Evolutionary conservation across 352 stramenopile species (phyloP).

Genomic region (Elongisporangium undulatum): DNA sequence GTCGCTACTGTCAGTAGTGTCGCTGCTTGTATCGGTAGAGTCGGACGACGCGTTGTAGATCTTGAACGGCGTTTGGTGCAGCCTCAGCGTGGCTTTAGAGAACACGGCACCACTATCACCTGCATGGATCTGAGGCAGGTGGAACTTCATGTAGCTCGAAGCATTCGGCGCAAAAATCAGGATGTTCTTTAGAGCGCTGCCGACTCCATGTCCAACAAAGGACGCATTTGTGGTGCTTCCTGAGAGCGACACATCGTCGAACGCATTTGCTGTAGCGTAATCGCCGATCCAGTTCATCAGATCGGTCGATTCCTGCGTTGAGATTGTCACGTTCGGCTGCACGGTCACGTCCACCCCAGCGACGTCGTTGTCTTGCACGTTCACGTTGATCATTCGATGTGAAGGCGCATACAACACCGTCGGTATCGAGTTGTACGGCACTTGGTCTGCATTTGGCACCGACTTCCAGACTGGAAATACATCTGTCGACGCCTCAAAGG

Average conservation of each 20-base stretch:
- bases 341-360: constrained; percentile 36
- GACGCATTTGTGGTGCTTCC: constrained; percentile 2
- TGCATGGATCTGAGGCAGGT: constrained; percentile 44
- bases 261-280: constrained; percentile 36
- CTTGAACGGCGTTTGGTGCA: constrained; percentile 68
- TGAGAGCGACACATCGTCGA: constrained; percentile 49
- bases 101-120: constrained; percentile 39
- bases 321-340: constrained; percentile 27
- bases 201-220: neutral
- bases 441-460: constrained; percentile 2
- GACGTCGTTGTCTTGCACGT: constrained; percentile 42
- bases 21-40: constrained; percentile 4
- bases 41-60: constrained; percentile 44
- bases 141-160: constrained; percentile 65
- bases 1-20: constrained; percentile 7
- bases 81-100: constrained; percentile 21
- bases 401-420: constrained; percentile 40
- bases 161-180: constrained; percentile 40
- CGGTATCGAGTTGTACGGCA: constrained; percentile 67
- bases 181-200: constrained; percentile 26
- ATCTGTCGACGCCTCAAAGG: constrained; percentile 11
- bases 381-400: constrained; percentile 43
- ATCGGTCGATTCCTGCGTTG: constrained; percentile 39
- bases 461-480: constrained; percentile 23
- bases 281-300: constrained; percentile 49